Evolutionary conservation across 1,284 basidiomycete species (phyloP).

Genomic region (Termitomyces sp.): DNA sequence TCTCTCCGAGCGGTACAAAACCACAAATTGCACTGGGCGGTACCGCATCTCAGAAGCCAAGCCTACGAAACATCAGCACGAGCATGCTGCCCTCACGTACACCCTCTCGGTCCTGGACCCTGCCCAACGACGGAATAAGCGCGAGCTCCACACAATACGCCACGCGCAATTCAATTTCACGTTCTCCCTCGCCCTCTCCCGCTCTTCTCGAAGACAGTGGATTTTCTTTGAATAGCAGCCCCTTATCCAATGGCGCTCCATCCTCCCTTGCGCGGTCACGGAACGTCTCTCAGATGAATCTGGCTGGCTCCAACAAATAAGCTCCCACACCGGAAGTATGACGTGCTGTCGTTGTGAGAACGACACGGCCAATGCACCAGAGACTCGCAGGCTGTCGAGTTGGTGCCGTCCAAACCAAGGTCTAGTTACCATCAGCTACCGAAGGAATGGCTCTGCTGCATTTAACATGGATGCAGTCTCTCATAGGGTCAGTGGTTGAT

Average conservation of each 20-base stretch:
- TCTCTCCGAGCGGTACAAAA: slow-evolving; percentile 23
- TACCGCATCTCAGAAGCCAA: slow-evolving; percentile 21
- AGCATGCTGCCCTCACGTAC: slow-evolving; percentile 20
- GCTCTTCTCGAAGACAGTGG: slow-evolving; percentile 26
- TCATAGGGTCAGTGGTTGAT: too few relatives aligned
- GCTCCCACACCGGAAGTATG: slow-evolving; percentile 3
- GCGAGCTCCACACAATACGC: slow-evolving; percentile 31
- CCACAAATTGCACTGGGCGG: slow-evolving; percentile 24
- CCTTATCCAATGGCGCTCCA: slow-evolving; percentile 13
- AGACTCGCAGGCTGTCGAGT: background rate
- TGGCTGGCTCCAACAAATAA: slow-evolving; percentile 39
- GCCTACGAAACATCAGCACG: slow-evolving; percentile 22
- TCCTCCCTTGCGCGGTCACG: slow-evolving; percentile 46
- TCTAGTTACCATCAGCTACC: background rate
- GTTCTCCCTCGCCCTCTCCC: slow-evolving; percentile 39
- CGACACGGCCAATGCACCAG: background rate
- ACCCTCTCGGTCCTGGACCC: slow-evolving; percentile 29
- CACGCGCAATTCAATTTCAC: slow-evolving; percentile 22
- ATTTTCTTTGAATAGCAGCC: slow-evolving; percentile 10
- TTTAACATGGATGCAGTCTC: background rate
- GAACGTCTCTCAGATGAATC: slow-evolving; percentile 60
- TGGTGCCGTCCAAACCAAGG: background rate
- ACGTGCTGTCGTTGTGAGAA: background rate
- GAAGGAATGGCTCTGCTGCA: background rate
- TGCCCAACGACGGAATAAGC: slow-evolving; percentile 24